phyloP scores from a whole-genome alignment of 2,329 filamentous ascomycete genomes.

The Colletotrichum cereale region DNA sequence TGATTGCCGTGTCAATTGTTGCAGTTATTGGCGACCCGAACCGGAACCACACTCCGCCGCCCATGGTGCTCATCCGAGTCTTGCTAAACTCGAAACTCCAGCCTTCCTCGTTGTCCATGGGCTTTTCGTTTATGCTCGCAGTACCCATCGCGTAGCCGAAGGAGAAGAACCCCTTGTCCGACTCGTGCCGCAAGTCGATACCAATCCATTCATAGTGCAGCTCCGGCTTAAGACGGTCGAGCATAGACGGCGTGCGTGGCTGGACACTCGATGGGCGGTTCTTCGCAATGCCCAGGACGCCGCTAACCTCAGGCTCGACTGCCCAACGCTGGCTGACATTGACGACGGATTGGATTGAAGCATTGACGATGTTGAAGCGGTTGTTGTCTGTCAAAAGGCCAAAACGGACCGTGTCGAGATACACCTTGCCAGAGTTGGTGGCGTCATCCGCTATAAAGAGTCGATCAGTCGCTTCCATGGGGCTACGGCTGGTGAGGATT shows the following conservation, averaged over 20 bases:
- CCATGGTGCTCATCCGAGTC: slow-evolving; percentile 50
- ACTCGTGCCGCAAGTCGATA: slow-evolving; percentile 55
- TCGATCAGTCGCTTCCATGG: slow-evolving; percentile 9
- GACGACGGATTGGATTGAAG: slow-evolving; percentile 63
- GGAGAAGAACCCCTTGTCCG: slow-evolving; percentile 51
- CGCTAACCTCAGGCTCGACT: slow-evolving; percentile 57
- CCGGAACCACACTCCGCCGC: slow-evolving; percentile 50
- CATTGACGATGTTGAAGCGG: slow-evolving; percentile 56
- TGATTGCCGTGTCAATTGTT: slow-evolving; percentile 78
- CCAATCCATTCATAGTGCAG: slow-evolving; percentile 61
- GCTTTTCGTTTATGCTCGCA: slow-evolving; percentile 16
- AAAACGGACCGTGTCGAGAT: slow-evolving; percentile 63
- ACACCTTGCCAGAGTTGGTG: slow-evolving; percentile 61
- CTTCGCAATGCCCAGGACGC: slow-evolving; percentile 66
- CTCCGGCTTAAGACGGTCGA: slow-evolving; percentile 57
- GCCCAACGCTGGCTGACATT: slow-evolving; percentile 59
- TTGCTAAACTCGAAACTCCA: slow-evolving; percentile 66
- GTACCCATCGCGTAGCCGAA: slow-evolving; percentile 55
- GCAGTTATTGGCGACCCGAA: slow-evolving; percentile 58
- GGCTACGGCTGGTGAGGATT: slow-evolving; percentile 43
- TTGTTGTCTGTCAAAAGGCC: slow-evolving; percentile 45
- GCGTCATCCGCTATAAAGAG: slow-evolving; percentile 56
- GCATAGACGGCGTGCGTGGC: slow-evolving; percentile 58
- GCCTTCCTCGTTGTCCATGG: slow-evolving; percentile 44
- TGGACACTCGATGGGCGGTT: slow-evolving; percentile 57